Evolutionary conservation across 169 alveolate species (phyloP).

Genomic region (Fabrea salina): DNA sequence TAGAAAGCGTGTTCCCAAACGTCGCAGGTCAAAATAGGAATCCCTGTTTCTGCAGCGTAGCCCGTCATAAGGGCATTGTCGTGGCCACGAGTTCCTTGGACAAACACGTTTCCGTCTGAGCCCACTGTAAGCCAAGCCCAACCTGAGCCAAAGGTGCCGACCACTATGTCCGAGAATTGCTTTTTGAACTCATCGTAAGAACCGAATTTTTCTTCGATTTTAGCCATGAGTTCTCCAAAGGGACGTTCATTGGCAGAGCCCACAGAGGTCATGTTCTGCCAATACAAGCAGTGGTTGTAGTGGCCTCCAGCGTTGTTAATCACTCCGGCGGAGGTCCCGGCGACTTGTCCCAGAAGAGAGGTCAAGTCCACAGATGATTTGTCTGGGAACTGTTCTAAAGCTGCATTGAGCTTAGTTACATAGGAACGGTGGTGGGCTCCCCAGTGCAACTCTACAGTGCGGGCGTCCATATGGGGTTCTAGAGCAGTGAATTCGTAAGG

Average conservation of each 20-base stretch:
- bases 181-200: conserved; percentile 53
- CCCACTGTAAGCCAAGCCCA: conserved; percentile 69
- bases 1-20: conserved; percentile 80
- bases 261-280: conserved; percentile 66
- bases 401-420: conserved; percentile 48
- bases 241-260: conserved; percentile 40
- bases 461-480: conserved; percentile 63
- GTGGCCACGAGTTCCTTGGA: conserved; percentile 53
- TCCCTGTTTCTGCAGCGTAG: conserved; percentile 16
- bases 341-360: conserved; percentile 31
- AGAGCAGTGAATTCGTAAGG: conserved; percentile 54
- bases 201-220: conserved; percentile 53
- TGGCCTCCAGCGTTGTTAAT: conserved; percentile 64
- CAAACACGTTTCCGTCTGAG: conserved; percentile 42
- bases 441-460: conserved; percentile 52
- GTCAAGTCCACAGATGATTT: conserved; percentile 41
- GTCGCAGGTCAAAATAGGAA: conserved; percentile 63
- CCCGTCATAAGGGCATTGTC: conserved; percentile 50
- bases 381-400: conserved; percentile 31
- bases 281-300: conserved; percentile 59
- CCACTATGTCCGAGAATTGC: conserved; percentile 47
- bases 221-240: conserved; percentile 30
- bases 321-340: conserved; percentile 40
- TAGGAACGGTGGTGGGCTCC: conserved; percentile 61
- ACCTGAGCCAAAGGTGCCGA: conserved; percentile 63